These are phyloP conservation scores for Coffea humblotiana DNA, from an alignment of 305 asterid genomes.

Conservation along the genomic window DNA sequence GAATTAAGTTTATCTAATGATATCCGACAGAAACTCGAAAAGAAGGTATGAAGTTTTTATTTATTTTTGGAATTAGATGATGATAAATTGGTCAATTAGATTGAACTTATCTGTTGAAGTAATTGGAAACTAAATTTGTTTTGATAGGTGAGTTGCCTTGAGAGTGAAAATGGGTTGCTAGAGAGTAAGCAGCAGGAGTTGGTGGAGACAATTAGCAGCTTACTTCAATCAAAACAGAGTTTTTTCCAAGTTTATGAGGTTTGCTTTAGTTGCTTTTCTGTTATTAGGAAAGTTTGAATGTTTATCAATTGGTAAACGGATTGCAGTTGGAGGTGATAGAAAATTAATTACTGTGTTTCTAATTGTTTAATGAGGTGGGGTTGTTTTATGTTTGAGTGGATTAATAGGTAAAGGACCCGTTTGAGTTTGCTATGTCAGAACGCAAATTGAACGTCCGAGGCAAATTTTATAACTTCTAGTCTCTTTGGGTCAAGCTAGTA, in stretches of 20 bases:
- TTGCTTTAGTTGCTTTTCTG: neutral
- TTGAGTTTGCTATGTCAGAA: neutral
- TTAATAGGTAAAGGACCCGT: neutral
- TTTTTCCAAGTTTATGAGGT: slow-evolving; percentile 44
- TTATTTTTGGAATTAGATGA: neutral
- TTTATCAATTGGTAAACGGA: neutral
- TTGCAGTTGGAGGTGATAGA: neutral
- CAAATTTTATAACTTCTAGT: too few species aligned
- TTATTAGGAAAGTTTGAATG: neutral
- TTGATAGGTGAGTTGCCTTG: slow-evolving; percentile 34
- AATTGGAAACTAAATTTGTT: neutral
- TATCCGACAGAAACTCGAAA: slow-evolving; percentile 33
- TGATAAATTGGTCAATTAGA: neutral
- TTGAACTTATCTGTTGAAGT: neutral
- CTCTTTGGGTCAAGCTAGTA: neutral
- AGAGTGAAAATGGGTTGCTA: slow-evolving; percentile 37
- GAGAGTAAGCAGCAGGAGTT: slow-evolving; percentile 39
- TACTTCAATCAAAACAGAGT: slow-evolving; percentile 36
- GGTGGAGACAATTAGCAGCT: slow-evolving; percentile 33
- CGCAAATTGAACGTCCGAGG: neutral
- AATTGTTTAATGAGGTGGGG: too few species aligned
- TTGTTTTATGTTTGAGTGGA: neutral
- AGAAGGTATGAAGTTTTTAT: slow-evolving; percentile 25
- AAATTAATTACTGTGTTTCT: neutral
- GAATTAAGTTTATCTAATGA: slow-evolving; percentile 38